Conservation (phyloP, 2,329 filamentous ascomycete genomes). For the Colletotrichum paranaense region DNA sequence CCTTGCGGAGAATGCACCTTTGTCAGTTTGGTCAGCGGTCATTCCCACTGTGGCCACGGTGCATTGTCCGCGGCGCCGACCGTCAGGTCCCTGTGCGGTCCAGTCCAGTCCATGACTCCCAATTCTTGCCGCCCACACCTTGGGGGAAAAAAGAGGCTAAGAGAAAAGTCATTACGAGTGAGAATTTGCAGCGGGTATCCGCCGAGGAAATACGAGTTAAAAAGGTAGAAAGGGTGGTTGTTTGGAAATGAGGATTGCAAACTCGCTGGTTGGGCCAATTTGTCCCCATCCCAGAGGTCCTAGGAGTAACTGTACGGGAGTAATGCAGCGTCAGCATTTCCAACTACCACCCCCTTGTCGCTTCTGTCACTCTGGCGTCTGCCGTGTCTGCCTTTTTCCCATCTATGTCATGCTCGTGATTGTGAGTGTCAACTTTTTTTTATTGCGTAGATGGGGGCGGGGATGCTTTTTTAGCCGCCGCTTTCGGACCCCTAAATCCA, state of each 20-base stretch:
- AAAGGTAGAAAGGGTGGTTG: background rate
- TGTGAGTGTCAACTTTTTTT: background rate
- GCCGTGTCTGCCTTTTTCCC: background rate
- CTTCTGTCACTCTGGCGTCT: no score
- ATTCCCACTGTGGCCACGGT: conserved; percentile 22
- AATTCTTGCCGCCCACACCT: background rate
- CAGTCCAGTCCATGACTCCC: background rate
- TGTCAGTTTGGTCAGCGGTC: conserved; percentile 24
- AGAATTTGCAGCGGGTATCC: background rate
- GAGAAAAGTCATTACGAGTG: background rate
- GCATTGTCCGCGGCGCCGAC: background rate
- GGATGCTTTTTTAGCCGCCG: conserved; percentile 6
- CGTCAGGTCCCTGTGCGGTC: no score
- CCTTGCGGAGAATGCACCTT: conserved; percentile 8
- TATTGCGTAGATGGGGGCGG: background rate
- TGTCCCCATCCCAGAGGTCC: background rate
- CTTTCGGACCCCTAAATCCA: conserved; percentile 29
- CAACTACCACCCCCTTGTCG: background rate
- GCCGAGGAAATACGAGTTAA: background rate
- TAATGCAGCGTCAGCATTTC: conserved; percentile 25
- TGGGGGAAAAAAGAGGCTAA: background rate
- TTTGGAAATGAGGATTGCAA: conserved; percentile 7
- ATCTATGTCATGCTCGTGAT: background rate
- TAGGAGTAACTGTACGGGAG: background rate
- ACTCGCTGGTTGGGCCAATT: conserved; percentile 21